A percentile compares a stretch with the other conserved stretches of the same genome.
phyloP scores from a whole-genome alignment of 345 rosid species.

The Geranium brycei region DNA sequence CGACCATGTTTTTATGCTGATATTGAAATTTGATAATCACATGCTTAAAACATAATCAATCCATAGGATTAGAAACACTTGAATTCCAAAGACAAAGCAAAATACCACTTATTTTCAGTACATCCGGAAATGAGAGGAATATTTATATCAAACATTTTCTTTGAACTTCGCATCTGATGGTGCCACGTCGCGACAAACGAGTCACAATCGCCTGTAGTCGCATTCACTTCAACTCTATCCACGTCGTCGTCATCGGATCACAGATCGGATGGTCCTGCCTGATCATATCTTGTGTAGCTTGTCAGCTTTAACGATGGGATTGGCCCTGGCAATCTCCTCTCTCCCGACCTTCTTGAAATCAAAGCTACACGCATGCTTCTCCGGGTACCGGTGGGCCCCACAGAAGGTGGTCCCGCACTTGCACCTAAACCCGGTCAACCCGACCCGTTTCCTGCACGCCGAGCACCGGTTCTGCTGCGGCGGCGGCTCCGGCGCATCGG shows the following conservation, averaged over 20 bases:
- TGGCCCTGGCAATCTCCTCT: conserved; percentile 37
- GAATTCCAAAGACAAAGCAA: too few species aligned
- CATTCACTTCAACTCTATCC: background rate
- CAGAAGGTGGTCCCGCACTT: conserved; percentile 72
- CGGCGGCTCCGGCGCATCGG: background rate
- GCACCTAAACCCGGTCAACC: conserved; percentile 69
- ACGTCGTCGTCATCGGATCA: too few species aligned
- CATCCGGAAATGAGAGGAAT: too few species aligned
- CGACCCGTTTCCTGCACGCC: conserved; percentile 30
- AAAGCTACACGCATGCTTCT: conserved; percentile 54
- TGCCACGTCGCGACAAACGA: too few species aligned
- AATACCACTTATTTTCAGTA: too few species aligned
- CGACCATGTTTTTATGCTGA: too few species aligned
- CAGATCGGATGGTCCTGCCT: background rate
- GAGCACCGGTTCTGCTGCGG: background rate
- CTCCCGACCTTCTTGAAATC: conserved; percentile 73
- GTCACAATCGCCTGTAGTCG: background rate
- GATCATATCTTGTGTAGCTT: background rate
- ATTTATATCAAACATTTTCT: too few species aligned
- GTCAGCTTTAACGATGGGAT: background rate
- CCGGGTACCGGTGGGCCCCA: conserved; percentile 71
- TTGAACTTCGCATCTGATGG: too few species aligned
- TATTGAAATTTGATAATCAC: too few species aligned
- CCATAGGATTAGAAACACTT: too few species aligned
- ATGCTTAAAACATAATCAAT: too few species aligned